Conservation (phyloP, 2,329 filamentous ascomycete species). For the Pseudogymnoascus sp. region DNA sequence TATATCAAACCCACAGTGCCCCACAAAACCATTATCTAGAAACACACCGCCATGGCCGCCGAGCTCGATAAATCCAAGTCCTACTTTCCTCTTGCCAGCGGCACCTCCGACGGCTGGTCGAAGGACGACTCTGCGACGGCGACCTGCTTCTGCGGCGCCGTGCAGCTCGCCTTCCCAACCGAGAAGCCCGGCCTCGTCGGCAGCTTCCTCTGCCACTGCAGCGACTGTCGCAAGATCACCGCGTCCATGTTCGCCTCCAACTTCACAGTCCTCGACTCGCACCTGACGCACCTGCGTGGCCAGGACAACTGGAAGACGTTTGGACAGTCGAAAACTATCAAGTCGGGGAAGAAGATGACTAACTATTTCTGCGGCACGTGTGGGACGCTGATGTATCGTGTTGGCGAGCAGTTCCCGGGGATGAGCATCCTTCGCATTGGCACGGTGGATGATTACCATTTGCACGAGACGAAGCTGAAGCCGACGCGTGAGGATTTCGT, state of each 20-base stretch:
- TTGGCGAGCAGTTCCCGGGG: constrained; percentile 37
- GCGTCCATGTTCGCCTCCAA: constrained; percentile 55
- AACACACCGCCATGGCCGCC: constrained; percentile 14
- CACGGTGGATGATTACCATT: constrained; percentile 52
- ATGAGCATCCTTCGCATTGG: constrained; percentile 46
- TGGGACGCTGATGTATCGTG: constrained; percentile 53
- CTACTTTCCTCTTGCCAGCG: constrained; percentile 33
- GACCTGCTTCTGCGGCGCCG: constrained; percentile 50
- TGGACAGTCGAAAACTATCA: constrained; percentile 40
- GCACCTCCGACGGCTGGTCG: constrained; percentile 36
- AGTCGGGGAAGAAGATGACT: constrained; percentile 43
- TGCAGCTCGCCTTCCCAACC: constrained; percentile 45
- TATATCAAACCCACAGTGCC: neutral
- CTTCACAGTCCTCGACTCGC: constrained; percentile 40
- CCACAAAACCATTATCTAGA: neutral
- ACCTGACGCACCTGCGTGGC: constrained; percentile 43
- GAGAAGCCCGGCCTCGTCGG: constrained; percentile 37
- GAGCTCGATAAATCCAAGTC: constrained; percentile 24
- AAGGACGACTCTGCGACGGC: constrained; percentile 43
- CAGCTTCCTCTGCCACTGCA: constrained; percentile 52
- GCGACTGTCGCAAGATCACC: constrained; percentile 54
- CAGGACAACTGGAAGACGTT: constrained; percentile 41
- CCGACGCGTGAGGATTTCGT: constrained; percentile 45
- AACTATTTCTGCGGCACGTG: constrained; percentile 55
- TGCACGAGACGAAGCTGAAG: constrained; percentile 49